Base-by-base conservation (phyloP, 2,329 filamentous ascomycete genomes). In the Phyllosticta capitalensis region DNA sequence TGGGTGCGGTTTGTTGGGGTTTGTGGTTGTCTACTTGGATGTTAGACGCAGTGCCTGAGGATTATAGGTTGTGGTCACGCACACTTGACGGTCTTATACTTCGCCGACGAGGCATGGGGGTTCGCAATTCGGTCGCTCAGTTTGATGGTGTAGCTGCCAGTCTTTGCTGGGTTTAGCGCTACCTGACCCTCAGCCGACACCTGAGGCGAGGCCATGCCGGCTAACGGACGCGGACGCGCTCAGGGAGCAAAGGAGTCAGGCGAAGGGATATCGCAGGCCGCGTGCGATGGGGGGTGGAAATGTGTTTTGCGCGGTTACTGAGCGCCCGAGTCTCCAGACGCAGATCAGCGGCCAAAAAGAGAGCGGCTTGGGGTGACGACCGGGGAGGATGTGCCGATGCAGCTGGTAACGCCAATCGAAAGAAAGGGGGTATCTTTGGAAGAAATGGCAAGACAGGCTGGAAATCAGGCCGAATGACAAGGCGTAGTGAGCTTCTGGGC, bases 1-100 rank as follows among this genome's bases (percentile, higher is more conserved):
- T 65, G 7, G 69, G 63, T 56, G 66, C 62, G 7, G 66, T 64
- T 58, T 71, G 71, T 38, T 64, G 62, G 24, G 76, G 76, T 64
- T 76, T 79, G 67, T 78, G 72, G 65, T 79, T 80, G 69, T 74
- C 72, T 75, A 60, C 17, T 17, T n/a, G 38, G 14, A 45, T n/a
- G 38, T 45, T 14, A 45, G 38, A 45, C 7, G 17, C 5, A 3
- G 38, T 3, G 17, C 38, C 17, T 6, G 6, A n/a, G 2, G n/a
- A 7, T 6, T n/a, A n/a, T n/a, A n/a, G 14, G 30, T 14, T 3
- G 17, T 45, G 17, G n/a, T 4, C 17, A n/a, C 38, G 17, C 14
- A 45, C 48, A 54, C 19, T 54, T 54, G 24, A 59, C 52, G n/a
- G 56, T 59, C 52, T 28, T 54, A 24, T 30, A 54, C 24, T 26